phyloP scores from a whole-genome alignment of 2,329 filamentous ascomycete genomes.

The Ophiosphaerella narmari region DNA sequence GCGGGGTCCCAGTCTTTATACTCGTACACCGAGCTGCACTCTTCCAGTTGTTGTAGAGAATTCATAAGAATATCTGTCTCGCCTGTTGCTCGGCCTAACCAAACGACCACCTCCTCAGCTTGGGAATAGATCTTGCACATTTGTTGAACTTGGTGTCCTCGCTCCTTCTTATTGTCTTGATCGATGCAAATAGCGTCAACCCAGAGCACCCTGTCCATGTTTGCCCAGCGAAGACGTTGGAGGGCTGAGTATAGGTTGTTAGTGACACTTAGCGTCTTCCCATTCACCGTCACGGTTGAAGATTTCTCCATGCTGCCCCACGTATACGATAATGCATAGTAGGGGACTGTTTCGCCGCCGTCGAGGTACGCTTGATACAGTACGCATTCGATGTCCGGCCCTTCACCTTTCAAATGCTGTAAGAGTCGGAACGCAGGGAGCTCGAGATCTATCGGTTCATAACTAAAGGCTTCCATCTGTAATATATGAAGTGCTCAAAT shows the following conservation, averaged over 20 bases:
- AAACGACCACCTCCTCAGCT: slow-evolving; percentile 29
- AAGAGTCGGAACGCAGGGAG: slow-evolving; percentile 15
- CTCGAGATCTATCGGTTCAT: slow-evolving; percentile 16
- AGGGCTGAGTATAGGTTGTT: slow-evolving; percentile 20
- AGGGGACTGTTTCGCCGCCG: slow-evolving; percentile 3
- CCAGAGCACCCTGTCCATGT: slow-evolving; percentile 25
- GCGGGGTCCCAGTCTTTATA: neutral
- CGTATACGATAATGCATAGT: slow-evolving; percentile 26
- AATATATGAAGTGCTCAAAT: neutral
- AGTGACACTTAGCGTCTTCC: slow-evolving; percentile 11
- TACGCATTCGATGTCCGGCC: slow-evolving; percentile 7
- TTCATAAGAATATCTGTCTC: slow-evolving; percentile 9
- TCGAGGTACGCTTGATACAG: slow-evolving; percentile 15
- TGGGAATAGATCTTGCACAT: slow-evolving; percentile 30
- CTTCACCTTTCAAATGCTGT: slow-evolving; percentile 7
- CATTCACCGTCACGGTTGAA: slow-evolving; percentile 9
- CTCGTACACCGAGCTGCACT: slow-evolving; percentile 5
- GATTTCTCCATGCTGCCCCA: slow-evolving; percentile 13
- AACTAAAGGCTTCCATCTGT: slow-evolving; percentile 8
- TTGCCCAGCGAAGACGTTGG: slow-evolving; percentile 7
- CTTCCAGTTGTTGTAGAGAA: slow-evolving; percentile 7
- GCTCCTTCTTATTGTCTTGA: slow-evolving; percentile 11
- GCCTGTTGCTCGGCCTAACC: slow-evolving; percentile 27
- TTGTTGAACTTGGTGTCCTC: slow-evolving; percentile 29
- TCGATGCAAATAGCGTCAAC: slow-evolving; percentile 21